Evolutionary conservation across 352 stramenopile genomes (phyloP).

Genomic region (Pythium angustatum): DNA sequence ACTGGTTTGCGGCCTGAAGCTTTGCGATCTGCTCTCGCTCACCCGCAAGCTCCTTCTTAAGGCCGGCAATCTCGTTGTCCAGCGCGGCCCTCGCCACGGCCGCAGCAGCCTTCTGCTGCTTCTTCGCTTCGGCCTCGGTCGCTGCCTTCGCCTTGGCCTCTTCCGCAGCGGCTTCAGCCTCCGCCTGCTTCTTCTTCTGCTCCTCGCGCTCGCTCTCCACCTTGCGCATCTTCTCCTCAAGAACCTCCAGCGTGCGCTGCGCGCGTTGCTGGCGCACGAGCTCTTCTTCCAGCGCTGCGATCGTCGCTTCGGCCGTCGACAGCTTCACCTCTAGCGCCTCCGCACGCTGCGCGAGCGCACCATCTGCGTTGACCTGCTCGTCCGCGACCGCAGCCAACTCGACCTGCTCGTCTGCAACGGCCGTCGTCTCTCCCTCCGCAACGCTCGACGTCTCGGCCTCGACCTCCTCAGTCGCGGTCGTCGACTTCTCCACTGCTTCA

Average conservation of each 20-base stretch:
- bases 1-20: slow-evolving; percentile 23
- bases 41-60: slow-evolving; percentile 22
- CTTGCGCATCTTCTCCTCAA: slow-evolving; percentile 25
- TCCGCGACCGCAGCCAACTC: slow-evolving; percentile 10
- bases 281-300: slow-evolving; percentile 32
- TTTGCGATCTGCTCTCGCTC: slow-evolving; percentile 20
- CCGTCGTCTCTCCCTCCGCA: not conserved
- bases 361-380: slow-evolving; percentile 7
- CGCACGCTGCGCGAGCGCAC: slow-evolving; percentile 33
- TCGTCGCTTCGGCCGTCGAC: slow-evolving; percentile 18
- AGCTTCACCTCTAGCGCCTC: slow-evolving; percentile 36
- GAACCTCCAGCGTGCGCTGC: slow-evolving; percentile 19
- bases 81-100: slow-evolving; percentile 8
- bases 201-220: slow-evolving; percentile 17
- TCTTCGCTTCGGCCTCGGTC: slow-evolving; percentile 18
- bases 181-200: slow-evolving; percentile 23
- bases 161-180: slow-evolving; percentile 7
- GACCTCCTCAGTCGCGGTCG: not conserved
- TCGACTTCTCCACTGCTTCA: slow-evolving; percentile 13
- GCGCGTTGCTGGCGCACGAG: slow-evolving; percentile 18
- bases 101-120: slow-evolving; percentile 16
- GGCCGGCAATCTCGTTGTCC: slow-evolving; percentile 11
- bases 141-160: slow-evolving; percentile 18
- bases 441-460: not conserved
- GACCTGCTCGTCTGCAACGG: slow-evolving; percentile 15